Conservation (phyloP, 345 rosid species). For the Euclidium syriacum region DNA sequence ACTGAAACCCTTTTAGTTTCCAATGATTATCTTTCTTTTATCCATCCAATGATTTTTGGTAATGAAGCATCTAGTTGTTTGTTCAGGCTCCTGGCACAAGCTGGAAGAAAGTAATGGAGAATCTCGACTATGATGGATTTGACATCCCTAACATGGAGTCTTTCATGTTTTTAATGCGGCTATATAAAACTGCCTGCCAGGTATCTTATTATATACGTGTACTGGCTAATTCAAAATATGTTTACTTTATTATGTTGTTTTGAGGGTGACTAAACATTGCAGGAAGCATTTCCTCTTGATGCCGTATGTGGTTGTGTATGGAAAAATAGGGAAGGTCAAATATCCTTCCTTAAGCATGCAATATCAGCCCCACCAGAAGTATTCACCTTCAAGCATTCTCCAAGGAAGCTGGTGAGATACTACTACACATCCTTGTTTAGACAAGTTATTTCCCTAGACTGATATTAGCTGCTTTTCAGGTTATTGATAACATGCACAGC, state of each 20-base stretch:
- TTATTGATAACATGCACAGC: constrained; percentile 52
- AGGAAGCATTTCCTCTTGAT: constrained; percentile 80
- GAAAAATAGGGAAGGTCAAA: constrained; percentile 72
- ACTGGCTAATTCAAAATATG: neutral
- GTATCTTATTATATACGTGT: no score
- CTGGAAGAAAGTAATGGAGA: constrained; percentile 58
- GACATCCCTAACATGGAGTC: constrained; percentile 63
- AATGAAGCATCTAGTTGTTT: no score
- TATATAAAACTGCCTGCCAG: constrained; percentile 54
- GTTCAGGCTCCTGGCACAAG: constrained; percentile 73
- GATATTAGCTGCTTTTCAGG: constrained; percentile 32
- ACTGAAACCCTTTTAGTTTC: neutral
- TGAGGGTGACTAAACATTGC: neutral
- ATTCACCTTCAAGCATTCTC: constrained; percentile 68
- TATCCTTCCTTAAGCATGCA: constrained; percentile 70
- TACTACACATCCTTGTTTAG: neutral
- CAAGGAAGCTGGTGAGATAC: constrained; percentile 63
- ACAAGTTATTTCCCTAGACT: constrained; percentile 1
- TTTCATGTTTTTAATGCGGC: constrained; percentile 60
- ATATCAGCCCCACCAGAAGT: constrained; percentile 60
- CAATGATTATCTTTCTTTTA: neutral
- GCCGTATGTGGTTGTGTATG: constrained; percentile 64
- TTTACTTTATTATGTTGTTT: neutral
- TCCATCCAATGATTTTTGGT: neutral
- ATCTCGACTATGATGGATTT: constrained; percentile 69